Base-by-base conservation (phyloP, 768 basidiomycete genomes). In the Kwoniella botswanensis region DNA sequence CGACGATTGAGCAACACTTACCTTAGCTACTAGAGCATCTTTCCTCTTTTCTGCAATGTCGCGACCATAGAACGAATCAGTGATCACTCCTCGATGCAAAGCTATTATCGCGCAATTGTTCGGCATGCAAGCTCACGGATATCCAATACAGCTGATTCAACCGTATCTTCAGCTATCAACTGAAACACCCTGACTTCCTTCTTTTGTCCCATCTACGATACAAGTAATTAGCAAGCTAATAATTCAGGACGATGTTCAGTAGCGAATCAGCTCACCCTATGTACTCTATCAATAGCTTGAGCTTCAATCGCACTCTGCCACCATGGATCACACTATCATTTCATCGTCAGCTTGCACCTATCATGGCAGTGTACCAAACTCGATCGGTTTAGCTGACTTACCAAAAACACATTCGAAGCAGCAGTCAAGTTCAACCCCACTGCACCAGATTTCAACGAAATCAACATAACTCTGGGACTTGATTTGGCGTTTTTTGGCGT, bases 151-250 rank as follows among this genome's bases (percentile, higher is more conserved):
- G 92, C 93, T 13, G 91, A 88, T 82, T 95, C 93, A 0, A 94
- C 90, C 0, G 93, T 95, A 75, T 93, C 87, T 75, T 94, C 93
- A 0, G 93, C 92, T 65, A 95, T 93, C 59, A 95, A 85, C 76
- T 94, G 93, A 78, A 93, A 94, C 21, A 94, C 93, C 73, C 91
- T 90, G 42, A 95, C 93, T 1, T 88, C 85, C 80, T 90, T 93
- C 72, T 84, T 91, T 82, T 95, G 93, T 15, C 93, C 93, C 71
- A 93, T 93, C 62, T 88, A 86, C 59, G 69, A n/a, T 44, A 53
- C 61, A 55, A 24, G 18, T n/a, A 46, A 22, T 35, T 57, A 55
- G 54, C 15, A 22, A 24, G 54, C 54, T 55, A 24, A 21, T 10
- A 43, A 7, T 5, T 41, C 42, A 69, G 29, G 10, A 18, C 15